Percentiles rank a stretch among this genome's conserved stretches.
These are phyloP conservation scores for Phytophthora hybrid DNA, from an alignment of 352 stramenopile species.

Conservation along the genomic window DNA sequence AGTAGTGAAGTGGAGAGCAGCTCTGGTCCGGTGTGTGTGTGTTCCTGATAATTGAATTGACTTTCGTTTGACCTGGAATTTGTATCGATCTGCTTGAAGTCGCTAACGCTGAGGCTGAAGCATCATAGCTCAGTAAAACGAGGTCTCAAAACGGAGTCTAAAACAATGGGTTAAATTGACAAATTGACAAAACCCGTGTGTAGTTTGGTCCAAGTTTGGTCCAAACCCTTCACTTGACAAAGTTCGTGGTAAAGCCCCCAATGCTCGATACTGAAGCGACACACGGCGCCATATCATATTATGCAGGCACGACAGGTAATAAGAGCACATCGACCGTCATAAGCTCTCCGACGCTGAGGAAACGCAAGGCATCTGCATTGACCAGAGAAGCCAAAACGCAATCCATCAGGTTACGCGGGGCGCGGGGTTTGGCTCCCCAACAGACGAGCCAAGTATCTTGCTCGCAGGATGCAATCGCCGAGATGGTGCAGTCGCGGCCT, in stretches of 20 bases:
- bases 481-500: constrained; percentile 16
- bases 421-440: neutral
- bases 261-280: constrained; percentile 14
- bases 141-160: no score
- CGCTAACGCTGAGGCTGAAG: no score
- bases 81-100: constrained; percentile 7
- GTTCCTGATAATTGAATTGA: constrained; percentile 12
- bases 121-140: no score
- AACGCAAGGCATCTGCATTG: neutral
- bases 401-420: constrained; percentile 6
- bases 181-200: no score
- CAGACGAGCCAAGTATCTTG: constrained; percentile 16
- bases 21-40: constrained; percentile 24
- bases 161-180: no score
- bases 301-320: neutral
- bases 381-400: neutral
- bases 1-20: constrained; percentile 39
- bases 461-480: constrained; percentile 16
- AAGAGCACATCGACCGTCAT: neutral
- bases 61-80: constrained; percentile 24
- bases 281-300: neutral
- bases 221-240: no score
- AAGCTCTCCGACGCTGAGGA: neutral
- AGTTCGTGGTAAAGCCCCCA: neutral
- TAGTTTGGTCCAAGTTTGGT: no score